These are phyloP conservation scores for Trichoderma afroharzianum DNA, from an alignment of 2,329 filamentous ascomycete species.

Conservation along the genomic window DNA sequence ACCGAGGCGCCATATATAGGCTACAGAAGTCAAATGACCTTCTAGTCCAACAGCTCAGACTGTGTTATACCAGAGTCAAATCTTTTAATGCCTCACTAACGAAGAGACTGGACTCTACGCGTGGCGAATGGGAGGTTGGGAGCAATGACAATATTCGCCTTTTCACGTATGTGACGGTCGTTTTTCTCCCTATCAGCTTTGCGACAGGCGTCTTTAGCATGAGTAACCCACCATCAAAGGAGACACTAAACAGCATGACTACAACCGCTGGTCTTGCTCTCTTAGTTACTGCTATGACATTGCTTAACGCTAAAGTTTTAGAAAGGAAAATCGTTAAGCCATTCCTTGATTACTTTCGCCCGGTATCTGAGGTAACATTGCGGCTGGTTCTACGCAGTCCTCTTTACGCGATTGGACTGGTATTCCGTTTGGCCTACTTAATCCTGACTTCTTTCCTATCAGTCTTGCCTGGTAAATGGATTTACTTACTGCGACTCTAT, in stretches of 20 bases:
- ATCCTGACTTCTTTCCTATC: background rate
- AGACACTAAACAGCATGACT: background rate
- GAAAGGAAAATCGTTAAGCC: background rate
- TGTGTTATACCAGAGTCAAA: background rate
- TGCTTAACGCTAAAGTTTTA: background rate
- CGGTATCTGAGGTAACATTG: background rate
- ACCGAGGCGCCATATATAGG: background rate
- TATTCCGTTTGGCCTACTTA: background rate
- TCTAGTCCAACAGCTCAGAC: background rate
- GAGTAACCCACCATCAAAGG: background rate
- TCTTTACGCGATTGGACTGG: background rate
- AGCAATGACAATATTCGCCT: background rate
- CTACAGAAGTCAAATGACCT: background rate
- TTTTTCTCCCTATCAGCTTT: background rate
- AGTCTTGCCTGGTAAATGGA: background rate
- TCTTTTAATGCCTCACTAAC: background rate
- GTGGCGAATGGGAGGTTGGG: background rate
- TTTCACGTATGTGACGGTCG: background rate
- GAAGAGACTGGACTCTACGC: background rate
- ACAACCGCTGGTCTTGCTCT: background rate
- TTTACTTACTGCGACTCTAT: background rate
- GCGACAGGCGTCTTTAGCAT: background rate
- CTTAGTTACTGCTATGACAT: background rate
- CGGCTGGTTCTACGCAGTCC: background rate
- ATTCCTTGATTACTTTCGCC: background rate